phyloP scores from a whole-genome alignment of 176 grass and related monocot species.

The Elaeis guineensis region DNA sequence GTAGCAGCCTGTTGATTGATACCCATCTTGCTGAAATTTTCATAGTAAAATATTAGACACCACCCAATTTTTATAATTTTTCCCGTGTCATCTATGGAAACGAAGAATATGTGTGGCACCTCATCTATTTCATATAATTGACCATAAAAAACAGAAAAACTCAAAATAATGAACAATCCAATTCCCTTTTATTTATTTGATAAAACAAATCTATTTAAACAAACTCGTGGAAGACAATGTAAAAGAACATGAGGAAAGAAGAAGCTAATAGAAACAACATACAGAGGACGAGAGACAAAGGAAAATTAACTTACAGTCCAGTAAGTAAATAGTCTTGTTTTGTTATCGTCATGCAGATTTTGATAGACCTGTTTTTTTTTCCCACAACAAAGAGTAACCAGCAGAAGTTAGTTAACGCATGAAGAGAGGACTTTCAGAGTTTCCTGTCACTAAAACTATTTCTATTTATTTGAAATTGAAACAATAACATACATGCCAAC shows the following conservation, averaged over 20 bases:
- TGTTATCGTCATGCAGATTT: slow-evolving; percentile 4
- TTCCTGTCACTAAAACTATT: background rate
- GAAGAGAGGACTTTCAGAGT: background rate
- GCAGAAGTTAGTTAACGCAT: background rate
- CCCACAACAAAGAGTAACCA: background rate
- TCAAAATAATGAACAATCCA: background rate
- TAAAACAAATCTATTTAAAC: background rate
- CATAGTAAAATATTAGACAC: background rate
- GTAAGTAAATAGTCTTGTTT: slow-evolving; percentile 7
- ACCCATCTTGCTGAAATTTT: slow-evolving; percentile 2
- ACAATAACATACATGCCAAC: background rate
- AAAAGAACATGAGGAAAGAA: no score
- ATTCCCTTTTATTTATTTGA: no score
- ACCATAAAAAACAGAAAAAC: no score
- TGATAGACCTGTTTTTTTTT: slow-evolving; percentile 1
- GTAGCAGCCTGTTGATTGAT: slow-evolving; percentile 12
- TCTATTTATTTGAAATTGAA: background rate
- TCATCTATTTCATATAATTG: no score
- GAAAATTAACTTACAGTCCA: slow-evolving; percentile 6
- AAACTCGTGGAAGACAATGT: background rate
- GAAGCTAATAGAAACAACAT: no score
- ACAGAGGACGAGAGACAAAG: no score
- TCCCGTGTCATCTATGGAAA: no score
- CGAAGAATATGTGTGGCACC: no score
- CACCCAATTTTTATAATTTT: background rate